These are phyloP conservation scores for Naganishia friedmannii DNA, from an alignment of 768 basidiomycete species.

Conservation along the genomic window DNA sequence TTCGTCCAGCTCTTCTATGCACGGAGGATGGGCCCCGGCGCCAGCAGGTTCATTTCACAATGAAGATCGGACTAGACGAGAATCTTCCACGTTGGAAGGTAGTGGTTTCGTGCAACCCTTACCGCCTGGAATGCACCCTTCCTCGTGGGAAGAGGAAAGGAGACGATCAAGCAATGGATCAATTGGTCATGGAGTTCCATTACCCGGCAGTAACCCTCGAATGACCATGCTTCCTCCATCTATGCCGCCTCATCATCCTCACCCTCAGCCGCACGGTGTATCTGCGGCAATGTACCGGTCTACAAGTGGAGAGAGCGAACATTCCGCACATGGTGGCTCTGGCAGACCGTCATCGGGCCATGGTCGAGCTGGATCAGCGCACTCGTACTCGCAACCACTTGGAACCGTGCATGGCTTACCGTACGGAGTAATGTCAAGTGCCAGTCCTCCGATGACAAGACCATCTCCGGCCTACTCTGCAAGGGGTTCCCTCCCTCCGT, in stretches of 20 bases:
- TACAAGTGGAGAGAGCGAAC: background rate
- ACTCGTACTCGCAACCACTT: background rate
- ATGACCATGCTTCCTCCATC: background rate
- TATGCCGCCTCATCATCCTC: background rate
- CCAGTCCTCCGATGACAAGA: background rate
- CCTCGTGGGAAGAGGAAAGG: background rate
- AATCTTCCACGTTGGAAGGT: background rate
- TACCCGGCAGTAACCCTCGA: background rate
- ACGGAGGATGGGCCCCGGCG: background rate
- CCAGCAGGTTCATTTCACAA: background rate
- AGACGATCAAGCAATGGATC: slow-evolving; percentile 4
- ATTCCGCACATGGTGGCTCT: background rate
- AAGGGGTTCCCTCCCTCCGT: background rate
- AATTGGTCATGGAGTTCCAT: background rate
- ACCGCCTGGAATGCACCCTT: background rate
- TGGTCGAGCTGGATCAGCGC: background rate
- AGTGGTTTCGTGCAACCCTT: background rate
- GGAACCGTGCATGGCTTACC: background rate
- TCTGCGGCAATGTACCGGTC: background rate
- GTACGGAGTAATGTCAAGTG: background rate
- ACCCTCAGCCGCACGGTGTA: background rate
- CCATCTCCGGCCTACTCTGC: background rate
- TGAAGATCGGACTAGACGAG: background rate
- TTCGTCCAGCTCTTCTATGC: background rate
- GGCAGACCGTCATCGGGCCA: background rate